These are phyloP conservation scores for Anthostomella pinea DNA, from an alignment of 2,329 filamentous ascomycete species.

Conservation along the genomic window DNA sequence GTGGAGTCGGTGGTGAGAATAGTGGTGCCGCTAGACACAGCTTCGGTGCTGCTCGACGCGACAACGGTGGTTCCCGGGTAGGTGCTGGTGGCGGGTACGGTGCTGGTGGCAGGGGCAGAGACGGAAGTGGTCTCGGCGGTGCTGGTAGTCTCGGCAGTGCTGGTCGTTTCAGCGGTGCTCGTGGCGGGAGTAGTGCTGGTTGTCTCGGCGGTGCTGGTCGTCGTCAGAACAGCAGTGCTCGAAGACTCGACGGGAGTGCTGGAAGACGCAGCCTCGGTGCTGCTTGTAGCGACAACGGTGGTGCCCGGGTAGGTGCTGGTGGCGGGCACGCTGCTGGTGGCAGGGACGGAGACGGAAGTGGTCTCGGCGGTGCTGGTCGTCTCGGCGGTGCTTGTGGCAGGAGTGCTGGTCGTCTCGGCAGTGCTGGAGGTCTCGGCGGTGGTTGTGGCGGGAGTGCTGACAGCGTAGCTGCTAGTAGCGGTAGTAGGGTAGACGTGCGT, in stretches of 20 bases:
- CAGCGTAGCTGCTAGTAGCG: slow-evolving; percentile 18
- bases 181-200: slow-evolving; percentile 12
- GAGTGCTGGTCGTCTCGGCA: slow-evolving; percentile 4
- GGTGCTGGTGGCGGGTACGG: slow-evolving; percentile 15
- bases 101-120: slow-evolving; percentile 12
- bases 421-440: slow-evolving; percentile 10
- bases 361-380: slow-evolving; percentile 12
- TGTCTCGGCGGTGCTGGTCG: slow-evolving; percentile 4
- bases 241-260: slow-evolving; percentile 7
- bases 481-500: slow-evolving; percentile 24
- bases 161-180: no score
- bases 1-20: slow-evolving; percentile 18
- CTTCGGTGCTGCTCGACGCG: slow-evolving; percentile 13
- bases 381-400: no score
- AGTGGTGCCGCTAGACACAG: slow-evolving; percentile 14
- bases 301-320: slow-evolving; percentile 12
- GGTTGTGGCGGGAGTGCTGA: slow-evolving; percentile 22
- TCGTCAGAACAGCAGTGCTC: slow-evolving; percentile 8
- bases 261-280: slow-evolving; percentile 15
- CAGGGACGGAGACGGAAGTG: slow-evolving; percentile 5
- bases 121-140: slow-evolving; percentile 10
- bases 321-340: no score
- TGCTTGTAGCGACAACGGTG: slow-evolving; percentile 15
- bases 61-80: slow-evolving; percentile 13
- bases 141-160: slow-evolving; percentile 13